Evolutionary conservation across 768 basidiomycete species (phyloP), one percentile per base, ranked within the genome.

Genomic region (Podaxis rugospora): DNA sequence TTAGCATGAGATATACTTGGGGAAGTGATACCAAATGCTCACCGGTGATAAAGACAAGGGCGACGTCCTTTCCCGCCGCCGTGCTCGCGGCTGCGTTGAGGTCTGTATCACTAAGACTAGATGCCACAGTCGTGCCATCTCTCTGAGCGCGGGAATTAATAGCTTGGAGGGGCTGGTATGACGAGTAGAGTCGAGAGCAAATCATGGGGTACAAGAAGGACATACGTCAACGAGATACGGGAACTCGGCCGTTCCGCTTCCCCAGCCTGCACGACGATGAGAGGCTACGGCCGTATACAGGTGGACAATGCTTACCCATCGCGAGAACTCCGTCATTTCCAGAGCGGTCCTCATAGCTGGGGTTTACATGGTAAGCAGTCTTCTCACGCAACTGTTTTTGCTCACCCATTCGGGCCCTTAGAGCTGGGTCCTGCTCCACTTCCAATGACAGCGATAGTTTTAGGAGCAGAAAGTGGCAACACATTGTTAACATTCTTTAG

Each of bases 271-370:
- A 50, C 18, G 28, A 23, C 16, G 25, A 13, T 50, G 7, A 63
- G n/a, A 25, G 32, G 32, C 32, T 32, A 32, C 32, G 7, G 7
- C 9, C 32, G 14, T 57, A 32, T 40, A n/a, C 9, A 32, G 21
- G 9, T 13, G 39, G 11, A 35, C 14, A 47, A 69, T 2, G 51
- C 46, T 28, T 77, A 70, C 86, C 87, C 78, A 86, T 80, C 0
- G 80, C 87, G 2, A 90, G 76, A 21, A 86, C 83, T 13, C 86
- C 85, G 60, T 78, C 78, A 57, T 84, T 73, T 7, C 85, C 82
- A 21, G 80, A 79, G 25, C 84, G 78, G 63, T 87, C 86, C 2
- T 73, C 62, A 61, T 76, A 81, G 11, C 78, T 78, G 44, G 13
- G 53, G 5, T 7, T 14, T 13, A 18, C 25, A 9, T 39, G 21